A percentile compares a stretch with the other conserved stretches of the same genome.
These are phyloP conservation scores for Fusarium nisikadoi DNA, from an alignment of 2,329 filamentous ascomycete species.

Conservation along the genomic window DNA sequence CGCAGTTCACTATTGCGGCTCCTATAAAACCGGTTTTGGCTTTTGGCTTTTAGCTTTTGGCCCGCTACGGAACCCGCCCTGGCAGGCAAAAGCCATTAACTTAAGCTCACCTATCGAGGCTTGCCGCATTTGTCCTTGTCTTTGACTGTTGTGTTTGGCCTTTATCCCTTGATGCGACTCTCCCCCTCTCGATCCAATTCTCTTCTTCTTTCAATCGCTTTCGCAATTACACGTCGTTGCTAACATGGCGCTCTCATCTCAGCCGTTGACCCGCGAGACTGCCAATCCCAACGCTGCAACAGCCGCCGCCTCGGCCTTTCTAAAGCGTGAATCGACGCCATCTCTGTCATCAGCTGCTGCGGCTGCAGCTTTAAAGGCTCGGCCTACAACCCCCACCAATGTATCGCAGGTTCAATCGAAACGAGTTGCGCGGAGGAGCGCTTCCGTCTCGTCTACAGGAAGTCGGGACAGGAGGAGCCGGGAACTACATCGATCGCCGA, in stretches of 20 bases:
- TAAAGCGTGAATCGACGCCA: conserved; percentile 70
- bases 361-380: conserved; percentile 82
- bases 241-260: conserved; percentile 46
- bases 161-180: not conserved
- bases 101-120: not conserved
- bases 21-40: conserved; percentile 37
- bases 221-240: conserved; percentile 11
- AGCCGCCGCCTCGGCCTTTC: conserved; percentile 84
- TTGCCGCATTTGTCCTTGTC: conserved; percentile 6
- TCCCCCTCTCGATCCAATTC: not conserved
- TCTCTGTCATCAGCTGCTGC: conserved; percentile 87
- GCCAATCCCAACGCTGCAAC: conserved; percentile 79
- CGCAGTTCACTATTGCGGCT: conserved; percentile 5
- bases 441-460: conserved; percentile 75
- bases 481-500: conserved; percentile 71
- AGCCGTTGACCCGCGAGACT: conserved; percentile 73
- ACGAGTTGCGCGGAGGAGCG: conserved; percentile 78
- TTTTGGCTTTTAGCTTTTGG: conserved; percentile 38
- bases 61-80: conserved; percentile 19
- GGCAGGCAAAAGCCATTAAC: conserved; percentile 7
- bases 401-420: conserved; percentile 89
- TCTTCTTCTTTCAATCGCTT: not conserved
- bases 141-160: not conserved
- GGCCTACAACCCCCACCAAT: conserved; percentile 80
- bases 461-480: conserved; percentile 57